Evolutionary conservation across 306 rosid species (phyloP).

Genomic region (Trifolium subterraneum): DNA sequence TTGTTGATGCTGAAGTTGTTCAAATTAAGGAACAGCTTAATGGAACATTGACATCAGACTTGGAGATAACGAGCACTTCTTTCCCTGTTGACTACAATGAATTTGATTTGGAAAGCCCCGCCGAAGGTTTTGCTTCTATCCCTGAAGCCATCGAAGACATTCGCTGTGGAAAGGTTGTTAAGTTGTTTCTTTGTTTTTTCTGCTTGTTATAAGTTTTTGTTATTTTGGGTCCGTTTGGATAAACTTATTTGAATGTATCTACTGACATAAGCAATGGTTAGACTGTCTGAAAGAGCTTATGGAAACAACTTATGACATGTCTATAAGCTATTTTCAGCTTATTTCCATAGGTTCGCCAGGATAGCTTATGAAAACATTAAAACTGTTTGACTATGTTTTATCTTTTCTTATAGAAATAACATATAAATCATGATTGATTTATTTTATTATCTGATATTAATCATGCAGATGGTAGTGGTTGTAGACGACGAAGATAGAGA

Average conservation of each 20-base stretch:
- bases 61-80: constrained; percentile 40
- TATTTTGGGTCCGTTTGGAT: not conserved
- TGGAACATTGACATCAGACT: constrained; percentile 10
- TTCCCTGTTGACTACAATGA: constrained; percentile 57
- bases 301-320: too few relatives aligned
- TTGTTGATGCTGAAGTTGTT: constrained; percentile 39
- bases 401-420: too few relatives aligned
- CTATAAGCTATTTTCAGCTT: too few relatives aligned
- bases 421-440: not conserved
- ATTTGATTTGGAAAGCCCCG: constrained; percentile 71
- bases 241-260: too few relatives aligned
- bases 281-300: too few relatives aligned
- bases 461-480: constrained; percentile 76
- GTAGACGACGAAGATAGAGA: constrained; percentile 94
- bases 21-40: constrained; percentile 38
- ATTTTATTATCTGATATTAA: constrained; percentile 24
- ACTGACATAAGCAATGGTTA: too few relatives aligned
- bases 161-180: constrained; percentile 79
- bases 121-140: constrained; percentile 77
- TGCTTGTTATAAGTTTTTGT: not conserved
- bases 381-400: too few relatives aligned
- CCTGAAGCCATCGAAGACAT: constrained; percentile 87
- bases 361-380: too few relatives aligned
- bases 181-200: not conserved
- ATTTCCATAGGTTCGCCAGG: too few relatives aligned